Base-by-base conservation (phyloP, 495 filamentous ascomycete genomes). In the Articulospora tetracladia region DNA sequence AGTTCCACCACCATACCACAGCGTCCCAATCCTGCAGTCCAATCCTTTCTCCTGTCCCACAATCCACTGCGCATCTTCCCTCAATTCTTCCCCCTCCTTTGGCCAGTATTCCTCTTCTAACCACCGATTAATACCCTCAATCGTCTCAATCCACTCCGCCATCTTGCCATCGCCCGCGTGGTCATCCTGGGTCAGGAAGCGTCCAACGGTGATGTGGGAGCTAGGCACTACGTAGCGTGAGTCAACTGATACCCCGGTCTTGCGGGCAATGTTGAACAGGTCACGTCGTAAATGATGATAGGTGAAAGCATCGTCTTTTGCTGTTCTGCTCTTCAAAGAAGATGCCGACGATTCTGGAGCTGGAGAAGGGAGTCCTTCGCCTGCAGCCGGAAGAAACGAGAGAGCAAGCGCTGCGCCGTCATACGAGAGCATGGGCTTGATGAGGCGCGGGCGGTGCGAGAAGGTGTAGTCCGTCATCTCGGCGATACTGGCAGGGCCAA, bases 271-370 rank as follows among this genome's bases (percentile, higher is more conserved):
- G 19, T 77, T 76, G 68, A 84, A 92, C 15, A 95, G 70, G 71
- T 96, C 90, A 2, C 88, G 77, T 1, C 93, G 84, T 4, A 98
- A 83, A 71, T 97, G 93, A 66, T 97, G 93, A 71, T 96, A 98
- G 1, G 89, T 91, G 71, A 91, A 97, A 0, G 26, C 36, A 60
- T 91, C 86, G 24, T 68, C 63, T 8, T 78, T 74, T 17, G 70
- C 67, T 0, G 57, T 32, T 19, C 17, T 44, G 3, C 24, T 13
- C 62, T 62, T 15, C 72, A 64, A 1, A 50, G 52, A 22, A 54
- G 61, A 8, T 41, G 50, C n/a, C n/a, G n/a, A n/a, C n/a, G 19
- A 46, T 63, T 15, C 30, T 50, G 22, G 54, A 59, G 24, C 61
- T 51, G 53, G 67, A 62, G 13, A 64, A 60, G 4, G 74, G 65